Percentiles rank a stretch among this genome's conserved stretches.
Conservation (phyloP, 306 rosid species). For the Crataegus laevigata region DNA sequence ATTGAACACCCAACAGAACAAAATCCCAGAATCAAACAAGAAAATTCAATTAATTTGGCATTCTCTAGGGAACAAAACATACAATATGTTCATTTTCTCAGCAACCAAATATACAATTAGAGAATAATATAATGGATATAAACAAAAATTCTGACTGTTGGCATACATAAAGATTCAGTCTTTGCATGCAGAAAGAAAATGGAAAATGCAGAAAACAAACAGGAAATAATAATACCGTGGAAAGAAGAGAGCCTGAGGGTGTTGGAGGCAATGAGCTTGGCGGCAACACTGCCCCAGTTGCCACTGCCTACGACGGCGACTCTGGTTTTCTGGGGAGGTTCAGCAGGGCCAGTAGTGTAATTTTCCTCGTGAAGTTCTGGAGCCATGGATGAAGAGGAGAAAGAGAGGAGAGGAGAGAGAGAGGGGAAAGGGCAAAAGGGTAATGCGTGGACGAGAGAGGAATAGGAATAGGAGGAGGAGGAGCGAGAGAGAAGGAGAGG, state of each 20-base stretch:
- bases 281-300: conserved; percentile 92
- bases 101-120: background rate
- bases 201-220: background rate
- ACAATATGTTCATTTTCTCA: background rate
- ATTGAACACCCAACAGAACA: background rate
- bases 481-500: conserved; percentile 1
- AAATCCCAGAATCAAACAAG: background rate
- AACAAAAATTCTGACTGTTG: background rate
- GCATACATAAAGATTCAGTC: background rate
- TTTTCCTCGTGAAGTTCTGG: conserved; percentile 27
- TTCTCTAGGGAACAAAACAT: background rate
- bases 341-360: background rate
- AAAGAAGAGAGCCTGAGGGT: conserved; percentile 47
- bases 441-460: background rate
- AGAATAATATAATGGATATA: background rate
- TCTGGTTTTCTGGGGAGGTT: conserved; percentile 39
- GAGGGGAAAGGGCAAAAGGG: background rate
- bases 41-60: background rate
- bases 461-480: background rate
- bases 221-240: conserved; percentile 38
- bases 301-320: conserved; percentile 91
- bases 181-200: conserved; percentile 6
- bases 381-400: conserved; percentile 34
- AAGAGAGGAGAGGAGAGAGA: background rate
- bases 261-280: conserved; percentile 86